Conservation (phyloP, 1,284 basidiomycete species). For the Leucoagaricus sp. region DNA sequence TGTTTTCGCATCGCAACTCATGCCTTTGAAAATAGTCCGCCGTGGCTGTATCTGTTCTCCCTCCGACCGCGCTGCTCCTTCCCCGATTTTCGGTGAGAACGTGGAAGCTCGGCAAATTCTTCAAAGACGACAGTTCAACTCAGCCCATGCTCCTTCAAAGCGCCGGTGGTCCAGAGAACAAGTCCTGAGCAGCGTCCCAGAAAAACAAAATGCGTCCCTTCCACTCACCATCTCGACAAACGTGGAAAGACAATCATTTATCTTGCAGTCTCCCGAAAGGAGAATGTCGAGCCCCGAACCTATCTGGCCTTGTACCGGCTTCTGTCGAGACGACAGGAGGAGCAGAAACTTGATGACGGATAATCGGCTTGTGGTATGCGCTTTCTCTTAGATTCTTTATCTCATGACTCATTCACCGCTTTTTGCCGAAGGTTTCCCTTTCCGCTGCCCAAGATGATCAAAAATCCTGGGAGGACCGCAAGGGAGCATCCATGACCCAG, state of each 20-base stretch:
- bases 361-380: neutral
- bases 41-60: neutral
- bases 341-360: neutral
- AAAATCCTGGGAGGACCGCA: slow-evolving; percentile 32
- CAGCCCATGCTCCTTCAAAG: neutral
- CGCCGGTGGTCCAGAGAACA: neutral
- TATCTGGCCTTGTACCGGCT: neutral
- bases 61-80: neutral
- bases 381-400: neutral
- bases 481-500: slow-evolving; percentile 36
- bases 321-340: neutral
- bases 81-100: neutral
- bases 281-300: neutral
- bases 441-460: slow-evolving; percentile 35
- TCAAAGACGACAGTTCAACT: neutral
- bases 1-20: neutral
- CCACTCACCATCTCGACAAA: neutral
- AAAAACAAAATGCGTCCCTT: neutral
- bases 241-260: neutral
- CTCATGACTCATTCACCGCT: neutral
- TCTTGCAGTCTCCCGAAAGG: neutral
- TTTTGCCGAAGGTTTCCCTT: slow-evolving; percentile 30
- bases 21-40: neutral
- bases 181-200: neutral
- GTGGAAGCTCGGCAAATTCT: neutral